Conservation (phyloP, 2,329 filamentous ascomycete species). For the Pseudophaeomoniella oleicola region DNA sequence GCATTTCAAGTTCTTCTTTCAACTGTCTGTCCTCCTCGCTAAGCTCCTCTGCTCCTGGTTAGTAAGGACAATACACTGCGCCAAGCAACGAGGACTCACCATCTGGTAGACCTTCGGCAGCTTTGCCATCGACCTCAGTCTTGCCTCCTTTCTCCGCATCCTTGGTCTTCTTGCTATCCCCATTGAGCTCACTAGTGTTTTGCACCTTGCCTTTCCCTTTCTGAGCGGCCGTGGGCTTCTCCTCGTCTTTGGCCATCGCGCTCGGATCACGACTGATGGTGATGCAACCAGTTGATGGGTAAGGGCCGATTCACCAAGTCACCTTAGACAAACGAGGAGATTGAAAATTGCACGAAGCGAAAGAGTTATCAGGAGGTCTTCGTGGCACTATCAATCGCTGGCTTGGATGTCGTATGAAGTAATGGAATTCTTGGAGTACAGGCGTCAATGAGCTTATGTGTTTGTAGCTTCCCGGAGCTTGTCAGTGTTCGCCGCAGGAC, state of each 20-base stretch:
- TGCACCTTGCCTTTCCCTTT: slow-evolving; percentile 94
- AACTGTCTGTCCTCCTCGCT: slow-evolving; percentile 97
- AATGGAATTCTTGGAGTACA: no score
- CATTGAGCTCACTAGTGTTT: slow-evolving; percentile 46
- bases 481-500: no score
- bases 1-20: slow-evolving; percentile 95
- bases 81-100: slow-evolving; percentile 34
- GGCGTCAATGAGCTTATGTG: no score
- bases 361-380: no score
- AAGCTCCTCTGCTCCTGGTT: slow-evolving; percentile 56
- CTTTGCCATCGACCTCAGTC: slow-evolving; percentile 55
- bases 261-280: no score
- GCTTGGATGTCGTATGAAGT: no score
- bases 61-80: slow-evolving; percentile 15
- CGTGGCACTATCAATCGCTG: no score
- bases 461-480: no score
- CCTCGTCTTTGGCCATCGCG: slow-evolving; percentile 87
- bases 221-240: slow-evolving; percentile 68
- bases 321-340: no score
- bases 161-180: slow-evolving; percentile 38
- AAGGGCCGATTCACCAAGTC: no score
- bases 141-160: slow-evolving; percentile 56
- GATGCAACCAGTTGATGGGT: no score
- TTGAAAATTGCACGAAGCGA: no score
- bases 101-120: slow-evolving; percentile 54